Evolutionary conservation across 2,329 filamentous ascomycete genomes (phyloP).

Genomic region (Diplodia intermedia): DNA sequence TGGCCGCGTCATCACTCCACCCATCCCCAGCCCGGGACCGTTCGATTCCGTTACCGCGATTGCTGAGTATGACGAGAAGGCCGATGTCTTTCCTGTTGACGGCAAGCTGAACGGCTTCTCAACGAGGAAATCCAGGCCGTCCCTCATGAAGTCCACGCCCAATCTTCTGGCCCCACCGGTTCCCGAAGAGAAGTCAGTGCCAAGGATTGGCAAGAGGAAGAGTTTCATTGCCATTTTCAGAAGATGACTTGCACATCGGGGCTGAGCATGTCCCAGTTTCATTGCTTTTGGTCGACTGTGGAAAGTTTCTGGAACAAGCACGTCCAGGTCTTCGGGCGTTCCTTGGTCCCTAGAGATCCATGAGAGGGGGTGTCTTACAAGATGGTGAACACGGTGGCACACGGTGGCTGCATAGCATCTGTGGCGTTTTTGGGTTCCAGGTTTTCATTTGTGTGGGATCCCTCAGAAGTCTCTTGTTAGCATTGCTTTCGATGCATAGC

Average conservation of each 20-base stretch:
- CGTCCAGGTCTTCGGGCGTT: not conserved
- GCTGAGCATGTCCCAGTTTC: constrained; percentile 1
- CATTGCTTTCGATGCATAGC: constrained; percentile 30
- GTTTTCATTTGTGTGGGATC: constrained; percentile 17
- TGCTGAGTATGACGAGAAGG: constrained; percentile 18
- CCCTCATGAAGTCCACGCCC: constrained; percentile 30
- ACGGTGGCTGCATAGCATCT: constrained; percentile 29
- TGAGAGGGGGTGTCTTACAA: constrained; percentile 12
- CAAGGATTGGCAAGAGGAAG: constrained; percentile 55
- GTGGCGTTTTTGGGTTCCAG: constrained; percentile 29
- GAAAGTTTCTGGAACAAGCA: constrained; percentile 13
- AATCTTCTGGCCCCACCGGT: constrained; percentile 42
- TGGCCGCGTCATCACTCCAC: constrained; percentile 41
- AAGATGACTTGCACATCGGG: constrained; percentile 35
- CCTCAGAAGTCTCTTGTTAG: constrained; percentile 17
- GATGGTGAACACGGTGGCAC: constrained; percentile 18
- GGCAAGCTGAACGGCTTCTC: constrained; percentile 37
- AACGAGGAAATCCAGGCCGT: constrained; percentile 34
- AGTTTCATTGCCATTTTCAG: constrained; percentile 56
- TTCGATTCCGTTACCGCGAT: constrained; percentile 47
- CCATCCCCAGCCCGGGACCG: constrained; percentile 45
- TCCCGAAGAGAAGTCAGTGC: constrained; percentile 42
- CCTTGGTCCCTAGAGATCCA: not conserved
- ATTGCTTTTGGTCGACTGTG: not conserved
- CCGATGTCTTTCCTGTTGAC: constrained; percentile 36